phyloP scores from a whole-genome alignment of 2,329 filamentous ascomycete genomes.

The Penicillium paneum region DNA sequence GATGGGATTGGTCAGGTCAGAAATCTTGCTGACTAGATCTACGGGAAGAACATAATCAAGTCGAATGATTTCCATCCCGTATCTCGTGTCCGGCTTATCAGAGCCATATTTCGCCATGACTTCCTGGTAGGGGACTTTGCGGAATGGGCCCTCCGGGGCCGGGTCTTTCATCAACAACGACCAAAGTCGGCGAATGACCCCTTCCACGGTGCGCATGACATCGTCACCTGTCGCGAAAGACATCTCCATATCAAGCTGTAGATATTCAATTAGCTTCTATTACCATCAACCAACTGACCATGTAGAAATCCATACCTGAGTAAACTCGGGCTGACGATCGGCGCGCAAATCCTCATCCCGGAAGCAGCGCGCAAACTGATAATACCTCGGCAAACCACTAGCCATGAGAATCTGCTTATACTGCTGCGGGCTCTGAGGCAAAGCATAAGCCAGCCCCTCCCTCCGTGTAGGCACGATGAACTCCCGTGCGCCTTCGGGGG shows the following conservation, averaged over 20 bases:
- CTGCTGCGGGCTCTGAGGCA: constrained; percentile 95
- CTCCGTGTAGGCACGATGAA: constrained; percentile 86
- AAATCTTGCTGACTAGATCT: constrained; percentile 72
- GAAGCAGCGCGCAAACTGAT: constrained; percentile 91
- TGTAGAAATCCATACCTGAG: constrained; percentile 58
- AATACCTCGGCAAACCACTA: constrained; percentile 76
- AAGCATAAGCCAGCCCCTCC: constrained; percentile 74
- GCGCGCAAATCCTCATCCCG: constrained; percentile 90
- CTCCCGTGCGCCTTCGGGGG: constrained; percentile 89
- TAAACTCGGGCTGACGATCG: constrained; percentile 95
- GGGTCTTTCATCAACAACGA: constrained; percentile 46
- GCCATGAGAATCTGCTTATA: constrained; percentile 99
- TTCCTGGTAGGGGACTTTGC: constrained; percentile 65
- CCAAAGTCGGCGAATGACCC: constrained; percentile 57
- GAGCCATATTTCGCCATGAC: constrained; percentile 79
- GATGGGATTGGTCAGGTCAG: constrained; percentile 62
- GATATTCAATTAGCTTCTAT: constrained; percentile 1
- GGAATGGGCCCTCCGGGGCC: constrained; percentile 50
- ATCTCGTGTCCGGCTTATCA: constrained; percentile 88
- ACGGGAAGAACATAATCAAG: constrained; percentile 62
- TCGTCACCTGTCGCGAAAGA: constrained; percentile 71
- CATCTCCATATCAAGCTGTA: constrained; percentile 86
- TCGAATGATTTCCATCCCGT: constrained; percentile 63
- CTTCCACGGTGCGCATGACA: constrained; percentile 60
- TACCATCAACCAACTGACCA: neutral